Base-by-base conservation (phyloP, 2,329 filamentous ascomycete species). In the Saccharata proteae region DNA sequence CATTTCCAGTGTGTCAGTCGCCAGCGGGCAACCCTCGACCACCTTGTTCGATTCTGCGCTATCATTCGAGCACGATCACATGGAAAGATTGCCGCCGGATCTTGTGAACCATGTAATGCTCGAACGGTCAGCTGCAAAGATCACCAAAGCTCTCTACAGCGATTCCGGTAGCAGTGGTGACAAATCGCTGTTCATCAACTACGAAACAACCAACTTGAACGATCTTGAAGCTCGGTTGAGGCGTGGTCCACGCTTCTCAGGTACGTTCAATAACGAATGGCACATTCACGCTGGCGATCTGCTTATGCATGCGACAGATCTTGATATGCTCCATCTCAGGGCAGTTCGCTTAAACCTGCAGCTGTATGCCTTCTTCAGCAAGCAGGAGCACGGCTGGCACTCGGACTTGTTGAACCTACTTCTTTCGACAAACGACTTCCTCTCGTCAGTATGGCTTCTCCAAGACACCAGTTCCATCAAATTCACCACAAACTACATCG, bases 341-440 rank as follows among this genome's bases (percentile, higher is more conserved):
- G 80, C 80, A 4, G 80, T 80, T 3, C 71, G 70, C 27, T 64
- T 90, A 3, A 82, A 88, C 48, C 71, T 88, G 30, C 74, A 80
- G 5, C 62, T 88, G 13, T 79, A 79, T 13, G 80, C 80, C 1
- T 86, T 88, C 59, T 90, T 86, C 51, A 80, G 85, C 51, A 77
- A 78, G 24, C 33, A 35, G 16, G 33, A 35, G 15, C 33, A 35
- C 15, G 33, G 33, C 33, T 35, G 33, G 33, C 51, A 52, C 44
- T 73, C 80, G 42, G 80, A 86, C 45, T 62, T 90, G 5, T 75
- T 83, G 59, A 73, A 77, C 11, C 61, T 88, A 15, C 88, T 80
- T 69, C 71, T 77, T 37, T 76, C 80, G 4, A 74, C 79, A 3
- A 73, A 71, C 23, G 64, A 64, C 37, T 84, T 84, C 46, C 64